phyloP scores from a whole-genome alignment of 1,139 yeast genomes.

The Debaryomyces robertsiae region DNA sequence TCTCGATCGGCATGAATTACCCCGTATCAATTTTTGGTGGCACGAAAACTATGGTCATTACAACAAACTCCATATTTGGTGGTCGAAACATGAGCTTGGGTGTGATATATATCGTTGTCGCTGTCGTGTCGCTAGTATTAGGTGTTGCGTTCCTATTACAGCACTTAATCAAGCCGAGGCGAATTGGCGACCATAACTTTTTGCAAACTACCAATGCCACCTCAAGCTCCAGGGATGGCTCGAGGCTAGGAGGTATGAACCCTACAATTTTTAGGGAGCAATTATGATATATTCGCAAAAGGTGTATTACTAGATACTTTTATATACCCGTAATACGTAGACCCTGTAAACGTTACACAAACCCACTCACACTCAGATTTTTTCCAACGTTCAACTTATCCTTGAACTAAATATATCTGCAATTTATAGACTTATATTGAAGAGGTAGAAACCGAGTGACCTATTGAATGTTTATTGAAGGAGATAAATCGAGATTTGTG shows the following conservation, averaged over 20 bases:
- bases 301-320: slow-evolving; percentile 5
- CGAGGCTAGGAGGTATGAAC: slow-evolving; percentile 5
- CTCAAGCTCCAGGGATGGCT: slow-evolving; percentile 13
- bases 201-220: slow-evolving; percentile 29
- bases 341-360: slow-evolving; percentile 3
- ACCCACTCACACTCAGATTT: slow-evolving; percentile 2
- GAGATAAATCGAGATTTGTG: background rate
- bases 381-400: slow-evolving; percentile 9
- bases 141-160: slow-evolving; percentile 50
- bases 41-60: slow-evolving; percentile 62
- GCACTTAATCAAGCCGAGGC: slow-evolving; percentile 49
- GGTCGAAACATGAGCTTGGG: slow-evolving; percentile 73
- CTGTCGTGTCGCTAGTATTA: slow-evolving; percentile 50
- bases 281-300: slow-evolving; percentile 17
- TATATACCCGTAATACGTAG: background rate
- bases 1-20: slow-evolving; percentile 64
- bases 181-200: slow-evolving; percentile 49
- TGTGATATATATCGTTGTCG: slow-evolving; percentile 66
- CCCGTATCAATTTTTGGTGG: slow-evolving; percentile 74
- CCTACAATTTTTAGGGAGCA: slow-evolving; percentile 29
- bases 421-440: slow-evolving; percentile 1
- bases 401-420: too few relatives aligned
- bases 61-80: slow-evolving; percentile 69
- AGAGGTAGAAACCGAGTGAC: slow-evolving; percentile 1
- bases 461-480: background rate